Evolutionary conservation across 371 early-diverging fungal species (phyloP).

Genomic region (Syncephalastrum monosporum): DNA sequence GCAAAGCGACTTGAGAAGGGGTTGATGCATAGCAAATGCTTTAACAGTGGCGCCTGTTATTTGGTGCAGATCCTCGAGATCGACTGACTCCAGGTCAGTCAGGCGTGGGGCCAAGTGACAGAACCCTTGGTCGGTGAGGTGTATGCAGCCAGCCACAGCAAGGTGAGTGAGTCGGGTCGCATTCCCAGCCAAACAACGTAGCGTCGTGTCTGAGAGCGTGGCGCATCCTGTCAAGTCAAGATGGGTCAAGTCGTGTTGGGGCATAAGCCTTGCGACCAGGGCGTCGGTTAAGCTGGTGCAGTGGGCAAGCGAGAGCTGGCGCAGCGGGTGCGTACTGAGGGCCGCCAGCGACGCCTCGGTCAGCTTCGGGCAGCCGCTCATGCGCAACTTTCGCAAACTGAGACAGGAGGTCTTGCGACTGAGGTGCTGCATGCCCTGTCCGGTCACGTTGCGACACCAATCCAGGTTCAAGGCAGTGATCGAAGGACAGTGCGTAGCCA

Average conservation of each 20-base stretch:
- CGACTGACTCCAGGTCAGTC: slow-evolving; percentile 36
- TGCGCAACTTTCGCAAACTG: slow-evolving; percentile 37
- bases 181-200: slow-evolving; percentile 38
- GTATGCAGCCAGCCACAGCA: slow-evolving; percentile 49
- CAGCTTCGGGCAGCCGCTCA: slow-evolving; percentile 51
- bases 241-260: slow-evolving; percentile 27
- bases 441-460: slow-evolving; percentile 59
- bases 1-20: slow-evolving; percentile 37
- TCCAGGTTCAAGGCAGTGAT: slow-evolving; percentile 48
- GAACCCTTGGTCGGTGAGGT: slow-evolving; percentile 51
- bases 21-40: slow-evolving; percentile 40
- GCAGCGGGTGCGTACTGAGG: slow-evolving; percentile 32
- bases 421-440: slow-evolving; percentile 28
- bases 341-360: slow-evolving; percentile 42
- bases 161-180: slow-evolving; percentile 42
- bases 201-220: slow-evolving; percentile 40
- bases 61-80: slow-evolving; percentile 53
- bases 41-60: slow-evolving; percentile 51
- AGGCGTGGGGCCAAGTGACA: slow-evolving; percentile 40
- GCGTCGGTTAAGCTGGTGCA: slow-evolving; percentile 49
- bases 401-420: slow-evolving; percentile 14
- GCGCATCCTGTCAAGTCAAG: slow-evolving; percentile 52
- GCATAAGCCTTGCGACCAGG: slow-evolving; percentile 30
- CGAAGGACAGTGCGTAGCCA: slow-evolving; percentile 27
- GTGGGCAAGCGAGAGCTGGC: slow-evolving; percentile 39